phyloP scores from a whole-genome alignment of 1,284 basidiomycete genomes.

The Entoloma clypeatum region DNA sequence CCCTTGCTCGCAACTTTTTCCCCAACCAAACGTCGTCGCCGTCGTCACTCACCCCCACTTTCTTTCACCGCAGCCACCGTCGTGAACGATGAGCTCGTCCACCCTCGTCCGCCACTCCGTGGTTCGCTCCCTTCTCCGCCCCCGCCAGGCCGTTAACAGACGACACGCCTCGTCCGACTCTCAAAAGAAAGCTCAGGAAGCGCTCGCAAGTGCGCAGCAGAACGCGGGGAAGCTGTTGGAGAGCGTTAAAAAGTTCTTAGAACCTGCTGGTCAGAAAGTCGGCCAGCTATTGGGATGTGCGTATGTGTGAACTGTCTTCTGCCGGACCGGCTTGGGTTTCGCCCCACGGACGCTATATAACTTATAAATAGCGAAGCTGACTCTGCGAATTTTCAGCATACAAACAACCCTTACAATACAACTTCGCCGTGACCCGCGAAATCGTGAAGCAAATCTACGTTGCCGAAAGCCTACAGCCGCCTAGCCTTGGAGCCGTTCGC shows the following conservation, averaged over 20 bases:
- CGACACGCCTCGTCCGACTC: too few relatives aligned
- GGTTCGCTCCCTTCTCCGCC: too few relatives aligned
- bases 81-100: too few relatives aligned
- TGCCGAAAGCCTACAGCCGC: constrained; percentile 84
- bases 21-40: too few relatives aligned
- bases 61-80: too few relatives aligned
- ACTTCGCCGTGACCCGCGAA: constrained; percentile 80
- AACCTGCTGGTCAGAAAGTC: constrained; percentile 57
- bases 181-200: constrained; percentile 71
- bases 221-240: constrained; percentile 51
- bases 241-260: constrained; percentile 50
- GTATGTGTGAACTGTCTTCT: constrained; percentile 25
- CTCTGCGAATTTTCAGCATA: constrained; percentile 54
- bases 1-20: too few relatives aligned
- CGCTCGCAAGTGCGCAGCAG: constrained; percentile 55
- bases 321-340: neutral
- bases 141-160: too few relatives aligned
- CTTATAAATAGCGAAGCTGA: constrained; percentile 2
- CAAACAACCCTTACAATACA: constrained; percentile 80
- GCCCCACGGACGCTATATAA: neutral
- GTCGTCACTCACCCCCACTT: too few relatives aligned
- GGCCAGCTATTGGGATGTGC: constrained; percentile 64
- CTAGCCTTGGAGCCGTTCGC: constrained; percentile 61
- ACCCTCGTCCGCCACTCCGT: too few relatives aligned
- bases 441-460: constrained; percentile 89